Evolutionary conservation across 2,329 filamentous ascomycete genomes (phyloP).

Genomic region (Leptographium galeiforme): DNA sequence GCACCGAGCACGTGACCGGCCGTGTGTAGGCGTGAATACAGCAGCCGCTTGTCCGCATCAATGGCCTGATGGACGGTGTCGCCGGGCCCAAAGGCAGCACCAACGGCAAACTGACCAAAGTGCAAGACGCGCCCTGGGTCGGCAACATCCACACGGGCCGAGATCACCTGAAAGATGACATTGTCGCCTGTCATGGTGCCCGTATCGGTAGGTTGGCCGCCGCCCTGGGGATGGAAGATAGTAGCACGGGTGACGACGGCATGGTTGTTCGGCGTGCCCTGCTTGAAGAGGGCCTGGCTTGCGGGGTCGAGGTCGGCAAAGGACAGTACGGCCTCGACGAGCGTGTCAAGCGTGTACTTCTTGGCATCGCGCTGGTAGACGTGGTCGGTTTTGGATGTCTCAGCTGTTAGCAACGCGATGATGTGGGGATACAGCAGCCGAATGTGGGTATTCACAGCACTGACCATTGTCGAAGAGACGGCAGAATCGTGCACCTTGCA

Average conservation of each 20-base stretch:
- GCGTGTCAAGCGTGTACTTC: slow-evolving; percentile 27
- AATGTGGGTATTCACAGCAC: background rate
- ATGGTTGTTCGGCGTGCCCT: slow-evolving; percentile 33
- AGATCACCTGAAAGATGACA: slow-evolving; percentile 34
- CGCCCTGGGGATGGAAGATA: slow-evolving; percentile 66
- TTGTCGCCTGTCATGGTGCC: slow-evolving; percentile 35
- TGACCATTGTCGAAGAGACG: background rate
- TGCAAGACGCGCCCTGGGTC: slow-evolving; percentile 47
- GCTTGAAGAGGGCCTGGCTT: slow-evolving; percentile 45
- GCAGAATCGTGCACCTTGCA: too few species aligned
- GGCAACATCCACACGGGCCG: slow-evolving; percentile 41
- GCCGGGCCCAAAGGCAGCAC: slow-evolving; percentile 23
- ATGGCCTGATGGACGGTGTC: slow-evolving; percentile 41
- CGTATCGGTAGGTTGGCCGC: slow-evolving; percentile 57
- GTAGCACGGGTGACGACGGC: slow-evolving; percentile 50
- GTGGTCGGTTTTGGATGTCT: slow-evolving; percentile 18
- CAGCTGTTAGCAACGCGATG: too few species aligned
- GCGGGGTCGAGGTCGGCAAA: slow-evolving; percentile 35
- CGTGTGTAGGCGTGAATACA: slow-evolving; percentile 59
- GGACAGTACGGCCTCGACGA: slow-evolving; percentile 31
- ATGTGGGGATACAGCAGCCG: too few species aligned
- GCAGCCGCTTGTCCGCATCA: slow-evolving; percentile 42
- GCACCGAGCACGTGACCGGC: slow-evolving; percentile 60
- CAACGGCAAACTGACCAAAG: slow-evolving; percentile 40
- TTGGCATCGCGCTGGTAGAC: slow-evolving; percentile 30